phyloP scores from a whole-genome alignment of 1,139 yeast species.

The Hemisphaericaspora subhashii region DNA sequence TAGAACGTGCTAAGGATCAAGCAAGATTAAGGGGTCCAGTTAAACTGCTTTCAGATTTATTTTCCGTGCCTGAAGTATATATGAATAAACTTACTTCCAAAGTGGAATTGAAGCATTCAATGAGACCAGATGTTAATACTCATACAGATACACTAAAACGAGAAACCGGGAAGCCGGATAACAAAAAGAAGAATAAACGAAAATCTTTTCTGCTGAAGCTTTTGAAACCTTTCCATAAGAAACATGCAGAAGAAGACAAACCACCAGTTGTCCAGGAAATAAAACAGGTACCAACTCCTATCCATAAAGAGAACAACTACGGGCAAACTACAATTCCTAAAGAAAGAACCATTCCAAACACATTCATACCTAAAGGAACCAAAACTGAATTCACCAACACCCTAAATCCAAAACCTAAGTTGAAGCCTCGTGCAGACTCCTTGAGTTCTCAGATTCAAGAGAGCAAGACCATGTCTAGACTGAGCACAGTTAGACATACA shows the following conservation, averaged over 20 bases:
- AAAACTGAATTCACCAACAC: slow-evolving; percentile 18
- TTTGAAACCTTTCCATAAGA: slow-evolving; percentile 4
- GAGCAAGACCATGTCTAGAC: neutral
- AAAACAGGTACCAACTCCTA: neutral
- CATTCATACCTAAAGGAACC: slow-evolving; percentile 13
- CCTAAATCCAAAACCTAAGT: slow-evolving; percentile 19
- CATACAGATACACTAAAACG: neutral
- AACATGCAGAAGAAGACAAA: neutral
- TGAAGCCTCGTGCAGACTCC: slow-evolving; percentile 10
- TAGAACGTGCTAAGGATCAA: slow-evolving; percentile 6
- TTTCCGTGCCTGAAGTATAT: slow-evolving; percentile 10
- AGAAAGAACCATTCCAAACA: slow-evolving; percentile 7
- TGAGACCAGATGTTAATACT: neutral
- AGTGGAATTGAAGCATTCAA: neutral
- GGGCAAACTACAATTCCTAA: neutral
- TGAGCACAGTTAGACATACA: neutral
- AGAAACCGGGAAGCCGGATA: neutral
- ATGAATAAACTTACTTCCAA: slow-evolving; percentile 1
- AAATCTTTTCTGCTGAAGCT: slow-evolving; percentile 5
- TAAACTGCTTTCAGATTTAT: slow-evolving; percentile 5
- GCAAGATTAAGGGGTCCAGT: slow-evolving; percentile 2
- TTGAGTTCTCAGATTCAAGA: neutral
- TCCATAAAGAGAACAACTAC: neutral
- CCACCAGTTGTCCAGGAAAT: neutral
- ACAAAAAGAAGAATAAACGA: slow-evolving; percentile 3